phyloP scores from a whole-genome alignment of 352 stramenopile genomes.

The Thalassiosira ordinaria region DNA sequence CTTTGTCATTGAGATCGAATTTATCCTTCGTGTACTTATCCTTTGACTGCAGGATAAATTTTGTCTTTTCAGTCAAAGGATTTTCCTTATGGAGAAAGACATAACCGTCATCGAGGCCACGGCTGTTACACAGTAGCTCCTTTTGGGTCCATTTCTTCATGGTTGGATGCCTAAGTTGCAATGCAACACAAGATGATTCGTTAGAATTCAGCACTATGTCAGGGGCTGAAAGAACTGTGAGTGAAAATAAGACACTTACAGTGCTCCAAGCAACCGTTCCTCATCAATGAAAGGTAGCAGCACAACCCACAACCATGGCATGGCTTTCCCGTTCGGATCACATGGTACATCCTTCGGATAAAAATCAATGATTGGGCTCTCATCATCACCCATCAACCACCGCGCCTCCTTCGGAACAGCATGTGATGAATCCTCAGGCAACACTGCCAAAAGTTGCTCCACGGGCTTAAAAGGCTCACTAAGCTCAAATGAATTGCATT shows the following conservation, averaged over 20 bases:
- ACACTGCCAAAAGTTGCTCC: conserved; percentile 97
- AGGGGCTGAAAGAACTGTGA: neutral
- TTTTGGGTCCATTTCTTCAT: conserved; percentile 84
- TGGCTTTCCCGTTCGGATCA: conserved; percentile 98
- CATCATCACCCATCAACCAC: conserved; percentile 93
- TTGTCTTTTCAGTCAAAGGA: conserved; percentile 46
- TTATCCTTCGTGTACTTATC: conserved; percentile 59
- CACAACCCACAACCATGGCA: conserved; percentile 99
- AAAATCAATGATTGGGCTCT: conserved; percentile 97
- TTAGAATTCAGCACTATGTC: conserved; percentile 14
- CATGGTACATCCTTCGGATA: conserved; percentile 93
- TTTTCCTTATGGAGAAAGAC: conserved; percentile 78
- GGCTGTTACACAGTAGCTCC: conserved; percentile 79
- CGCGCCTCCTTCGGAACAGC: conserved; percentile 92
- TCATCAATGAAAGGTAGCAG: conserved; percentile 99
- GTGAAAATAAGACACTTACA: conserved; percentile 73
- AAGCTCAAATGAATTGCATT: conserved; percentile 88
- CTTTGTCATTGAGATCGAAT: conserved; percentile 45
- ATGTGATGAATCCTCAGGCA: conserved; percentile 94
- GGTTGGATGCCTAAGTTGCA: conserved; percentile 65
- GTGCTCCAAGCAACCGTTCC: conserved; percentile 90
- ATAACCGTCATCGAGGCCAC: conserved; percentile 84
- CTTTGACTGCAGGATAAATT: conserved; percentile 51
- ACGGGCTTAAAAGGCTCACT: conserved; percentile 93
- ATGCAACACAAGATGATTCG: conserved; percentile 12